Conservation (phyloP, 148 eudicot species). For the Mesembryanthemum crystallinum region DNA sequence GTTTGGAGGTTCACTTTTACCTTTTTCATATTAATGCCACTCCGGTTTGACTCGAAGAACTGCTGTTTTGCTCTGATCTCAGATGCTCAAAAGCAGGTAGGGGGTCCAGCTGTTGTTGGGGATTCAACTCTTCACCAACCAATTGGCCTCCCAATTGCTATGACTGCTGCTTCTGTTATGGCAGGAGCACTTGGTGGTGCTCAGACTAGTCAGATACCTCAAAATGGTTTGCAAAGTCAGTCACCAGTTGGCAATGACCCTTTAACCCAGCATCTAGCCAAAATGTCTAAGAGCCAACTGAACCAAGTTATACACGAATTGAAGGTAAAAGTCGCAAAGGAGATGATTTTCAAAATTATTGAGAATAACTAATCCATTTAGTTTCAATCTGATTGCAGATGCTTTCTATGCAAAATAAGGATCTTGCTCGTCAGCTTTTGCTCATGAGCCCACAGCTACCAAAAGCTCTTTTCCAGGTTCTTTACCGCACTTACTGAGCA, state of each 20-base stretch:
- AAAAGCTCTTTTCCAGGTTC: constrained; percentile 90
- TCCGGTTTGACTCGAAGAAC: not conserved
- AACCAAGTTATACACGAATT: constrained; percentile 67
- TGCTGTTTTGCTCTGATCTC: constrained; percentile 18
- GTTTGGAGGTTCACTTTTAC: constrained; percentile 6
- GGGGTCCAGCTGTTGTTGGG: constrained; percentile 48
- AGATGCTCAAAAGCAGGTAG: constrained; percentile 71
- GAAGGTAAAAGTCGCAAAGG: constrained; percentile 50
- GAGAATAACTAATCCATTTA: constrained; percentile 15
- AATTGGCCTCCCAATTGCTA: constrained; percentile 70
- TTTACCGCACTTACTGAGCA: constrained; percentile 15
- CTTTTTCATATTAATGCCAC: constrained; percentile 1
- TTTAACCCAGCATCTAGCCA: constrained; percentile 81
- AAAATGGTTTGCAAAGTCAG: constrained; percentile 55
- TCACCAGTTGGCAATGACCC: constrained; percentile 61
- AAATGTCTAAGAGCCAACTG: constrained; percentile 82
- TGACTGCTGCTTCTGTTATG: constrained; percentile 83
- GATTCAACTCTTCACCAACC: constrained; percentile 60
- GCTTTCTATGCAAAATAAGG: constrained; percentile 76
- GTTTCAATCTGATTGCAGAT: constrained; percentile 44
- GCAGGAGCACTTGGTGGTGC: constrained; percentile 84
- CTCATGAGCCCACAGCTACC: constrained; percentile 61
- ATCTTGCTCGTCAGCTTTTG: constrained; percentile 73
- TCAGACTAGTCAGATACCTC: constrained; percentile 52
- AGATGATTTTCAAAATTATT: constrained; percentile 1